Percentiles rank a stretch among this genome's conserved stretches.
Evolutionary conservation across 2,329 filamentous ascomycete genomes (phyloP).

Genomic region (Penicillium sp.): DNA sequence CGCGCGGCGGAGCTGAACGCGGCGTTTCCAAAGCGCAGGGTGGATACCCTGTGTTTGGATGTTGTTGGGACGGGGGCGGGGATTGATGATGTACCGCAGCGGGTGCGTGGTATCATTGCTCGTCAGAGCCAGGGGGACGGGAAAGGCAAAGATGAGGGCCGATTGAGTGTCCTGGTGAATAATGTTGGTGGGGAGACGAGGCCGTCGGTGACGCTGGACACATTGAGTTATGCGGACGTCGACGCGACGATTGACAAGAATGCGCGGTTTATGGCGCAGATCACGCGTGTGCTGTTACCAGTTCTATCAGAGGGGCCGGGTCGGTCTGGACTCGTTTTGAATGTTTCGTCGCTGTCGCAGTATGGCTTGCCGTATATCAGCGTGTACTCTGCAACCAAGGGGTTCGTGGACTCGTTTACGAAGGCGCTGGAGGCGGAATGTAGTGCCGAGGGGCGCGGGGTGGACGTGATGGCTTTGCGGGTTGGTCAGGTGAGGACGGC

Average conservation of each 20-base stretch:
- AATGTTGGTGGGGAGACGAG: constrained; percentile 54
- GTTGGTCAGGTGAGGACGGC: constrained; percentile 37
- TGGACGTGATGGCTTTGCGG: constrained; percentile 45
- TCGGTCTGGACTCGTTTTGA: constrained; percentile 50
- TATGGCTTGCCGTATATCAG: constrained; percentile 51
- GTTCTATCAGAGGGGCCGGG: constrained; percentile 45
- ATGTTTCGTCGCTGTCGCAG: constrained; percentile 52
- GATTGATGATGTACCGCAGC: constrained; percentile 31
- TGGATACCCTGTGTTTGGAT: constrained; percentile 51
- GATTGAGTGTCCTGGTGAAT: constrained; percentile 58
- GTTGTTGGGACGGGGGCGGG: constrained; percentile 31
- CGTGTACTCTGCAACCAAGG: constrained; percentile 52
- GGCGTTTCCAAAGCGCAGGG: constrained; percentile 43
- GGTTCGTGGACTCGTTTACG: constrained; percentile 48
- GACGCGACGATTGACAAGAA: constrained; percentile 52
- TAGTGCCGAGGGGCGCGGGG: constrained; percentile 35
- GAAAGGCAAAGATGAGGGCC: constrained; percentile 30
- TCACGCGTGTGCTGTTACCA: constrained; percentile 53
- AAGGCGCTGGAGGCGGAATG: constrained; percentile 48
- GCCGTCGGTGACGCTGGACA: constrained; percentile 41
- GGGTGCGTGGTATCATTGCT: constrained; percentile 30
- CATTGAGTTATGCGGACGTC: constrained; percentile 41
- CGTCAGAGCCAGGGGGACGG: too few species aligned
- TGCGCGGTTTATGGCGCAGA: constrained; percentile 52
- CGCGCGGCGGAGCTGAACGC: constrained; percentile 46